phyloP scores from a whole-genome alignment of 768 basidiomycete species.

The Suillus tomentosus region DNA sequence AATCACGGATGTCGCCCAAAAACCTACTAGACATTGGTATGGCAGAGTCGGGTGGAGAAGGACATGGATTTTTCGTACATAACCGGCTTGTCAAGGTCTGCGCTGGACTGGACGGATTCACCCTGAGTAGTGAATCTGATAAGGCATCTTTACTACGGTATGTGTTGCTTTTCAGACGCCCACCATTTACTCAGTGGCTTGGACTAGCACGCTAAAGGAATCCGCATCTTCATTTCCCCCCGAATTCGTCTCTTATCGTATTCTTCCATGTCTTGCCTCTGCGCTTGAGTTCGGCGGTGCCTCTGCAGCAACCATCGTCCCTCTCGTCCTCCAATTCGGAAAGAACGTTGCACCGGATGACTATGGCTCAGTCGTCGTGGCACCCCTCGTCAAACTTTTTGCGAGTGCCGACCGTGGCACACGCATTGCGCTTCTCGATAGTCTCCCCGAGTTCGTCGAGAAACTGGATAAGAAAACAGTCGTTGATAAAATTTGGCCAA shows the following conservation, averaged over 20 bases:
- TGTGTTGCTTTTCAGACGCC: conserved; percentile 12
- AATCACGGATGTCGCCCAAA: conserved; percentile 73
- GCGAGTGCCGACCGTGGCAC: conserved; percentile 91
- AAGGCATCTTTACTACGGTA: conserved; percentile 73
- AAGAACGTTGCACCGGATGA: conserved; percentile 68
- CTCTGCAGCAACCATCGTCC: conserved; percentile 75
- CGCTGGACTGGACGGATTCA: conserved; percentile 82
- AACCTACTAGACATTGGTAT: conserved; percentile 81
- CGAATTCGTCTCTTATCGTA: conserved; percentile 80
- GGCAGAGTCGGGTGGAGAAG: conserved; percentile 57
- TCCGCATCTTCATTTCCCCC: conserved; percentile 78
- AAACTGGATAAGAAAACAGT: conserved; percentile 86
- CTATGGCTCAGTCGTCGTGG: conserved; percentile 67
- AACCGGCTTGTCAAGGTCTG: conserved; percentile 89
- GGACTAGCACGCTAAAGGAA: conserved; percentile 73
- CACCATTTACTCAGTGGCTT: not conserved
- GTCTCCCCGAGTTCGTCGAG: conserved; percentile 79
- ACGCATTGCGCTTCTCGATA: conserved; percentile 91
- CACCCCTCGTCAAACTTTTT: conserved; percentile 82
- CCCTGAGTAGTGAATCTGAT: conserved; percentile 77
- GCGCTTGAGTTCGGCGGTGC: conserved; percentile 80
- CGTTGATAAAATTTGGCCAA: conserved; percentile 88
- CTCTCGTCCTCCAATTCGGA: conserved; percentile 82
- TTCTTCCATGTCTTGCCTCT: conserved; percentile 84
- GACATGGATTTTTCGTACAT: conserved; percentile 74